Evolutionary conservation across 495 filamentous ascomycete genomes (phyloP), one percentile per base, ranked within the genome.

Genomic region (Xanthoparmelia taractica): DNA sequence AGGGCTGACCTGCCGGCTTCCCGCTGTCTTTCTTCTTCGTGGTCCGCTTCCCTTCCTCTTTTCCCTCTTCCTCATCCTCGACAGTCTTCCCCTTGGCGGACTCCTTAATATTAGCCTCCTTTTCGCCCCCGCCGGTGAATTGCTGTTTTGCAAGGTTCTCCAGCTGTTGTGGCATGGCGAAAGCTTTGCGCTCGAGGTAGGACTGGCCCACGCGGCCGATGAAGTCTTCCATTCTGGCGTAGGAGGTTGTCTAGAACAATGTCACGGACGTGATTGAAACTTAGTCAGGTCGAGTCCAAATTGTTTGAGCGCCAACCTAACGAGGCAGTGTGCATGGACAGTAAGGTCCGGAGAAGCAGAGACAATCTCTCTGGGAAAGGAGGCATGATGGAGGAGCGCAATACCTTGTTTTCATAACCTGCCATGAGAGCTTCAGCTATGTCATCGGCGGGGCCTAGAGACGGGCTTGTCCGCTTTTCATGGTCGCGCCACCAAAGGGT

Each of bases 91-190:
- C 33, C 18, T 25, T 45, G 2, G 34, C 27, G 31, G n/a, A 34
- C 8, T 63, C 58, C 10, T 34, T 47, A 15, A 12, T 59, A 5
- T n/a, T 29, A 18, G 31, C 47, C 23, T 27, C 54, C 20, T 50
- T 23, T 15, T 43, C 40, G 36, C 33, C 41, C 15, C 43, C 54
- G 29, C 63, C 66, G 8, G 23, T 65, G 0, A 69, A 60, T 34
- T 69, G 65, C 52, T 69, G 65, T 20, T 63, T 69, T 2, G 41
- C 65, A 2, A 69, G n/a, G 7, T 60, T 64, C 45, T 69, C 67
- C 23, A 67, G 27, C 48, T 65, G 61, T 33, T 69, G 67, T 20
- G 67, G 67, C 18, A 56, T 65, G 8, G 58, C 65, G 48, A 62
- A 58, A 31, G 65, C 67, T 63, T 69, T 69, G 41, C 59, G 41